Evolutionary conservation across 352 stramenopile genomes (phyloP).

Genomic region (Globisporangium emineosum): DNA sequence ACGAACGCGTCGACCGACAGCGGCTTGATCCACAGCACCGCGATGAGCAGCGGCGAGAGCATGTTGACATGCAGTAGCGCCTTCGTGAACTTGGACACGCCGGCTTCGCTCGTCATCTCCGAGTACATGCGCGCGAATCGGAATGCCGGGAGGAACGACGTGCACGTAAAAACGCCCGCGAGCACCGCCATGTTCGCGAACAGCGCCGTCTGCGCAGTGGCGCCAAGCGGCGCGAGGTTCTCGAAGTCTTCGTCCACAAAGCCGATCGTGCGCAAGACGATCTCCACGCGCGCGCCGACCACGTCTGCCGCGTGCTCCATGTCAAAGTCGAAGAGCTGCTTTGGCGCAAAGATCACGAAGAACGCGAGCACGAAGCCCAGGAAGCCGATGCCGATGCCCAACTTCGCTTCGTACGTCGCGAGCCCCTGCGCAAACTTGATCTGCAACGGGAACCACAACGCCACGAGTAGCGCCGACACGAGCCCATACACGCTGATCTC

Average conservation of each 20-base stretch:
- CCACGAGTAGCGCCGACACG: slow-evolving; percentile 56
- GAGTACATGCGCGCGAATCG: slow-evolving; percentile 79
- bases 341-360: slow-evolving; percentile 62
- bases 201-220: slow-evolving; percentile 23
- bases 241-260: slow-evolving; percentile 60
- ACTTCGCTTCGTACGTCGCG: slow-evolving; percentile 51
- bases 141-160: slow-evolving; percentile 66
- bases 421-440: slow-evolving; percentile 67
- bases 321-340: slow-evolving; percentile 64
- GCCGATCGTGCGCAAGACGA: slow-evolving; percentile 54
- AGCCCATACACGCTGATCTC: slow-evolving; percentile 69
- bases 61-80: slow-evolving; percentile 70
- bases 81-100: slow-evolving; percentile 31
- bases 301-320: slow-evolving; percentile 44
- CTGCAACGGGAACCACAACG: slow-evolving; percentile 73
- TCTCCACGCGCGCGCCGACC: slow-evolving; percentile 34
- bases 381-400: slow-evolving; percentile 51
- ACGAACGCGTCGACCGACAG: slow-evolving; percentile 49
- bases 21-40: slow-evolving; percentile 52
- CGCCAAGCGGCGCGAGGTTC: slow-evolving; percentile 34
- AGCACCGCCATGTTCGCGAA: slow-evolving; percentile 38
- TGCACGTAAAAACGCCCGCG: slow-evolving; percentile 57
- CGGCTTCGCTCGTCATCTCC: slow-evolving; percentile 54
- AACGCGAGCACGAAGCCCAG: slow-evolving; percentile 54
- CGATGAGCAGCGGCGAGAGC: slow-evolving; percentile 54